Conservation (phyloP, 495 filamentous ascomycete species). For the Venustampulla echinocandica region DNA sequence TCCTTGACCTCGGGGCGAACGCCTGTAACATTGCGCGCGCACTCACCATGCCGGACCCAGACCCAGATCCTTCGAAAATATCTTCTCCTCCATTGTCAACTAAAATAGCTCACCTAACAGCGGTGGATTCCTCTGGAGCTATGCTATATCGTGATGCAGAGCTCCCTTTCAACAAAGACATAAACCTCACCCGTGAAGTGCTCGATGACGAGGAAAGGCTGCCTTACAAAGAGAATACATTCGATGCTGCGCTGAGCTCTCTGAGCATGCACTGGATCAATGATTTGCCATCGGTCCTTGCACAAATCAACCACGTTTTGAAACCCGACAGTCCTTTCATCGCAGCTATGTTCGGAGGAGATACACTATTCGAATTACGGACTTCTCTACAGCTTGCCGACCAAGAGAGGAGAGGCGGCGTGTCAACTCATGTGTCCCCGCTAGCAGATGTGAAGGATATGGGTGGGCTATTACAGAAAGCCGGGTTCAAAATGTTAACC, state of each 20-base stretch:
- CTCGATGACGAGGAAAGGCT: constrained; percentile 61
- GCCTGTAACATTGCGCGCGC: constrained; percentile 86
- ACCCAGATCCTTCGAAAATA: constrained; percentile 46
- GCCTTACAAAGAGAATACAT: constrained; percentile 67
- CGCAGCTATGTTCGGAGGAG: constrained; percentile 92
- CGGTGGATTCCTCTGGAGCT: constrained; percentile 67
- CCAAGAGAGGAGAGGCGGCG: constrained; percentile 76
- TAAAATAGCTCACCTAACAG: constrained; percentile 62
- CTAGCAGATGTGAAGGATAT: constrained; percentile 89
- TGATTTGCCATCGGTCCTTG: constrained; percentile 75
- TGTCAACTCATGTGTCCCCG: constrained; percentile 78
- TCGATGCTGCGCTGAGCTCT: constrained; percentile 83
- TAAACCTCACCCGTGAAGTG: constrained; percentile 63
- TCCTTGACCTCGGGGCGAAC: constrained; percentile 93
- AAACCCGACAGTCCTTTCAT: constrained; percentile 91
- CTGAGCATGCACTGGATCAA: constrained; percentile 96
- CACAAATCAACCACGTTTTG: constrained; percentile 71
- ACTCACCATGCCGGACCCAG: constrained; percentile 58
- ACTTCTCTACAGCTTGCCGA: constrained; percentile 92
- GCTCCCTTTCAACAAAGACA: constrained; percentile 62
- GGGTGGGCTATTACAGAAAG: constrained; percentile 73
- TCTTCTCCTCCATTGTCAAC: constrained; percentile 53
- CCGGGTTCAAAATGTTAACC: constrained; percentile 91
- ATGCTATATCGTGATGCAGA: constrained; percentile 77
- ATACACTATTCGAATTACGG: constrained; percentile 88